phyloP scores from a whole-genome alignment of 768 basidiomycete species.

The Russula earlei region DNA sequence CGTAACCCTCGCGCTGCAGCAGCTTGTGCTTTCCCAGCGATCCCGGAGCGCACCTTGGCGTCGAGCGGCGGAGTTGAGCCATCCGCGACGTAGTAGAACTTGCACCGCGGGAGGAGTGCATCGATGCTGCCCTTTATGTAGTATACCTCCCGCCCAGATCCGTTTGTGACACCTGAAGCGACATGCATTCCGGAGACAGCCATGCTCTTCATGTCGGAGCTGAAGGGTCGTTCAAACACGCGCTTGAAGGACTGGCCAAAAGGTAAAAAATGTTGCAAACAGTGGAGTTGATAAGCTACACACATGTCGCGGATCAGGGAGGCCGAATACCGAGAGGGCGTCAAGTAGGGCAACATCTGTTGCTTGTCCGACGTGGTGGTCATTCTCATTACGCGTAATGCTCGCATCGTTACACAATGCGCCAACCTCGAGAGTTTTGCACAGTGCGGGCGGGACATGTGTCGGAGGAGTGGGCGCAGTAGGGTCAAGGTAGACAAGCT shows the following conservation, averaged over 20 bases:
- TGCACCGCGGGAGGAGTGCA: conserved; percentile 74
- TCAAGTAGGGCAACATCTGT: conserved; percentile 92
- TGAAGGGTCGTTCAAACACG: conserved; percentile 79
- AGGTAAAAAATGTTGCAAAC: neutral
- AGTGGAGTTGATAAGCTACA: conserved; percentile 24
- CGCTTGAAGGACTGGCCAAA: conserved; percentile 51
- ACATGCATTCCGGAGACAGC: conserved; percentile 70
- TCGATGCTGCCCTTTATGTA: conserved; percentile 94
- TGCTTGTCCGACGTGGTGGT: conserved; percentile 73
- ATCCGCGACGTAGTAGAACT: conserved; percentile 82
- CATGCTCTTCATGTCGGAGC: conserved; percentile 91
- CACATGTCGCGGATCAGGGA: conserved; percentile 65
- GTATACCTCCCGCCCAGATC: conserved; percentile 56
- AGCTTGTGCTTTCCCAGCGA: conserved; percentile 59
- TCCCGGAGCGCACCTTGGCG: conserved; percentile 51
- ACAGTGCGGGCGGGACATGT: conserved; percentile 53
- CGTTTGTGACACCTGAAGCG: conserved; percentile 24
- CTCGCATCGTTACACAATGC: conserved; percentile 87
- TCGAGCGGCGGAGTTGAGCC: conserved; percentile 82
- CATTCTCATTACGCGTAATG: conserved; percentile 51
- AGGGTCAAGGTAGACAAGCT: conserved; percentile 58
- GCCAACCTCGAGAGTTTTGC: conserved; percentile 72
- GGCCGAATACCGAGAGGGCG: conserved; percentile 54
- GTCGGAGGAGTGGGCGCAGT: conserved; percentile 31
- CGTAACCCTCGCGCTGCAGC: conserved; percentile 72